phyloP scores from a whole-genome alignment of 306 rosid genomes.

The Alnus rubra region DNA sequence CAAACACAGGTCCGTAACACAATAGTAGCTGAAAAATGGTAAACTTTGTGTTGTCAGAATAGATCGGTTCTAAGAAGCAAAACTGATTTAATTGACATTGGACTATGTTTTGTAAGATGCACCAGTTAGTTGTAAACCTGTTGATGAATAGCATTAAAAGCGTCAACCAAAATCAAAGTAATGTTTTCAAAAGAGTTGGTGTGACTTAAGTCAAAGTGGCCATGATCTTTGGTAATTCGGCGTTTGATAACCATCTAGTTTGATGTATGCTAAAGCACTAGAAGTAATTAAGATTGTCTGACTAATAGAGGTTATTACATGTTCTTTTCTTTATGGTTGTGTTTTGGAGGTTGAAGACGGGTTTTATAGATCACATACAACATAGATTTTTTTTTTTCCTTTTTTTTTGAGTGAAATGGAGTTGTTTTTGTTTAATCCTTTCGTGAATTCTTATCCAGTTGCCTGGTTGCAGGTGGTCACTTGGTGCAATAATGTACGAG shows the following conservation, averaged over 20 bases:
- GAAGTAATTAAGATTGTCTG: background rate
- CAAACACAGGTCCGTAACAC: no score
- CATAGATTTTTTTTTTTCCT: background rate
- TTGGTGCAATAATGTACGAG: slow-evolving; percentile 94
- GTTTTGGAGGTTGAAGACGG: background rate
- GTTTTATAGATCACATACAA: background rate
- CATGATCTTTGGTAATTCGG: background rate
- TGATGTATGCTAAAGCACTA: background rate
- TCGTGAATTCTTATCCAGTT: slow-evolving; percentile 21
- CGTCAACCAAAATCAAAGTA: background rate
- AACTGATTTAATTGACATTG: background rate
- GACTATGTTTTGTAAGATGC: background rate
- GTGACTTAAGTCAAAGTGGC: background rate
- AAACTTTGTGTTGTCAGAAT: background rate
- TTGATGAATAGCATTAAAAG: background rate
- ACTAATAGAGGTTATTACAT: background rate
- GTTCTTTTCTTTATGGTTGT: background rate
- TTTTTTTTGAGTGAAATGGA: slow-evolving; percentile 11
- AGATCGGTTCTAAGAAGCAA: background rate
- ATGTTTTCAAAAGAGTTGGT: background rate
- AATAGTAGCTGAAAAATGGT: slow-evolving; percentile 2
- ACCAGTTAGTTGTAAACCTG: background rate
- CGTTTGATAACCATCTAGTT: background rate
- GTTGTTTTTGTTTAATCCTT: slow-evolving; percentile 13
- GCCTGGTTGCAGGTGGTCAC: slow-evolving; percentile 87